Evolutionary conservation across 225 moss, liverwort and hornwort species (phyloP), one percentile per base, ranked within the genome.

Genomic region (Sphagnum contortum): DNA sequence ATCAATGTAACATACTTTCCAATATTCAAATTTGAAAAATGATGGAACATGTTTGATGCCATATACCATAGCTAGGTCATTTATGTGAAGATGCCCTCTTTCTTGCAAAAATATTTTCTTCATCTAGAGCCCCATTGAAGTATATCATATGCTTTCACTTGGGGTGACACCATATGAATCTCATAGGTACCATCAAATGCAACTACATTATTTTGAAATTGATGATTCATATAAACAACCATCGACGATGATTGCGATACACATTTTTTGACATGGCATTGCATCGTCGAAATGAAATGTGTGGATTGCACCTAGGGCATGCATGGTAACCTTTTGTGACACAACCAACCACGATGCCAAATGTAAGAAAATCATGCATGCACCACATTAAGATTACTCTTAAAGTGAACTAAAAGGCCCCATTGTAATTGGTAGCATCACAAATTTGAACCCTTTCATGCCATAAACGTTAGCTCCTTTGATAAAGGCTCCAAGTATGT

Each of bases 251-350:
- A 48, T 48, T 9, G 0, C 11, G 0, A 62, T 62, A 12, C 5
- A 48, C 44, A 45, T 6, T 60, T 14, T 60, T 60, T 14, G 10
- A 9, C 7, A 60, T 45, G 45, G 46, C 5, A 5, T 5, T 29
- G 4, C 3, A 61, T 45, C 47, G 45, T 13, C 56, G 45, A 3
- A 57, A 55, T 7, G 9, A n/a, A 13, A 5, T 9, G 3, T 57
- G 13, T 57, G 8, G 45, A 12, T 55, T 47, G 12, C 67, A 67
- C 4, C 4, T 45, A 3, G 67, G 67, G 44, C 67, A 67, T 7
- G 67, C 67, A 5, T 46, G n/a, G 7, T 57, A 45, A 4, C 56
- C 55, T 57, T 66, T 66, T 45, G 66, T 66, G 3, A 53, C 44
- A n/a, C 52, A 45, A 4, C 55, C 55, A 6, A 29, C 29, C 9